These are phyloP conservation scores for Pisolithus albus DNA, from an alignment of 768 basidiomycete genomes.

Conservation along the genomic window DNA sequence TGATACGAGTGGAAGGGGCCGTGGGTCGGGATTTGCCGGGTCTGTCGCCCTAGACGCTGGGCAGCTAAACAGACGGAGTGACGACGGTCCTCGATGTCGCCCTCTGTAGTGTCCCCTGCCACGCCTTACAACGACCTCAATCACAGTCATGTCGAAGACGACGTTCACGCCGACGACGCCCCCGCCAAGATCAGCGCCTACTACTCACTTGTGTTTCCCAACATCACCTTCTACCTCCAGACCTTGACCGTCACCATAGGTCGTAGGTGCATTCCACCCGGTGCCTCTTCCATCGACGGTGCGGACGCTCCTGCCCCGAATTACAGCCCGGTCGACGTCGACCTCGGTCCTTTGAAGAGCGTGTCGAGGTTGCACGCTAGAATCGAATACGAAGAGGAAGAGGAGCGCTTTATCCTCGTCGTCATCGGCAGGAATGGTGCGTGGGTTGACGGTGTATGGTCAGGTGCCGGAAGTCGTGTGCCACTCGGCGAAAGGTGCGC, in stretches of 20 bases:
- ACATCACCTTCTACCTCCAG: conserved; percentile 96
- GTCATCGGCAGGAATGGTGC: conserved; percentile 97
- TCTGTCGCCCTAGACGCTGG: no score
- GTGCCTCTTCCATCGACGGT: conserved; percentile 42
- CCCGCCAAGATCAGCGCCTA: conserved; percentile 81
- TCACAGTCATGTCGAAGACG: conserved; percentile 1
- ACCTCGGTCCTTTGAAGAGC: conserved; percentile 93
- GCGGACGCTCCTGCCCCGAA: conserved; percentile 33
- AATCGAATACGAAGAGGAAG: conserved; percentile 90
- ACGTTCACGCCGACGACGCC: conserved; percentile 12
- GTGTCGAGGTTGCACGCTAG: conserved; percentile 95
- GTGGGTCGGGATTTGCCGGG: conserved; percentile 10
- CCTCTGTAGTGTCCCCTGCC: conserved; percentile 5
- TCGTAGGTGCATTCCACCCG: conserved; percentile 64
- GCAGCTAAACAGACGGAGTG: not conserved
- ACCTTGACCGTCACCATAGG: conserved; percentile 93
- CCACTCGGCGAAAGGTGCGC: conserved; percentile 75
- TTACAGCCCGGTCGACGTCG: conserved; percentile 63
- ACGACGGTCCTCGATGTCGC: conserved; percentile 21
- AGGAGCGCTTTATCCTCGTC: conserved; percentile 80
- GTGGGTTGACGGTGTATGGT: conserved; percentile 98
- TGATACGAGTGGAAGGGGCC: not conserved
- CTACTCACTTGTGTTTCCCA: conserved; percentile 88
- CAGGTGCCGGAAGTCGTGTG: conserved; percentile 80
- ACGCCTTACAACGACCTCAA: conserved; percentile 2